Evolutionary conservation across 2,329 filamentous ascomycete genomes (phyloP).

Genomic region (Neoarthrinium moseri): DNA sequence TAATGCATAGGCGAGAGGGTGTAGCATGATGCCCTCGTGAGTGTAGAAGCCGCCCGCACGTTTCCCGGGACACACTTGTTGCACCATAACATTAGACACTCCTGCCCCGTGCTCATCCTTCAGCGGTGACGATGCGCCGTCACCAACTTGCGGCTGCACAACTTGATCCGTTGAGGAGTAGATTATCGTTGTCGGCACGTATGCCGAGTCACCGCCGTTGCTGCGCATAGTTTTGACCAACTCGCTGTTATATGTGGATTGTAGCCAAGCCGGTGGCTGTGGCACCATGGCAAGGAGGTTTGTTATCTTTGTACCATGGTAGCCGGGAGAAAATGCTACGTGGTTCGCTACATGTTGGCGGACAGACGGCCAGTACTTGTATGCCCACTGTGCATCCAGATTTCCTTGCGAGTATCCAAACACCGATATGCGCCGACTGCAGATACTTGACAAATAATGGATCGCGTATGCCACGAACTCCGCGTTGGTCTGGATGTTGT

Average conservation of each 20-base stretch:
- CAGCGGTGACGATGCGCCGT: conserved; percentile 42
- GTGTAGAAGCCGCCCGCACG: conserved; percentile 31
- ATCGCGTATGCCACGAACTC: conserved; percentile 59
- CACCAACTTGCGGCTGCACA: conserved; percentile 46
- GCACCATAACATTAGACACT: conserved; percentile 46
- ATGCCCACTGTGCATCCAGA: conserved; percentile 50
- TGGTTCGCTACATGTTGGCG: conserved; percentile 40
- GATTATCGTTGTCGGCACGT: conserved; percentile 53
- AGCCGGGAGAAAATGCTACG: conserved; percentile 47
- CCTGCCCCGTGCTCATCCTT: conserved; percentile 36
- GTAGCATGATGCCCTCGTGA: conserved; percentile 9
- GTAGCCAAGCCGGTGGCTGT: too few species aligned
- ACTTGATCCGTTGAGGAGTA: conserved; percentile 50
- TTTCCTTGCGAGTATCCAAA: conserved; percentile 49
- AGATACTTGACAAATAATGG: conserved; percentile 49
- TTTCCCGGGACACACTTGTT: conserved; percentile 36
- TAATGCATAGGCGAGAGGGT: conserved; percentile 10
- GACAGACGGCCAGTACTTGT: conserved; percentile 53
- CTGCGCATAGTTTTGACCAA: conserved; percentile 38
- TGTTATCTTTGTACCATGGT: neutral
- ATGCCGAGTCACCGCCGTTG: conserved; percentile 47
- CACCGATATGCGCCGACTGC: conserved; percentile 8
- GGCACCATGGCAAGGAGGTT: too few species aligned
- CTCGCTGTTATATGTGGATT: too few species aligned
- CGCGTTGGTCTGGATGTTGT: conserved; percentile 48